phyloP scores from a whole-genome alignment of 1,284 basidiomycete genomes.

The Papiliotrema flavescens region DNA sequence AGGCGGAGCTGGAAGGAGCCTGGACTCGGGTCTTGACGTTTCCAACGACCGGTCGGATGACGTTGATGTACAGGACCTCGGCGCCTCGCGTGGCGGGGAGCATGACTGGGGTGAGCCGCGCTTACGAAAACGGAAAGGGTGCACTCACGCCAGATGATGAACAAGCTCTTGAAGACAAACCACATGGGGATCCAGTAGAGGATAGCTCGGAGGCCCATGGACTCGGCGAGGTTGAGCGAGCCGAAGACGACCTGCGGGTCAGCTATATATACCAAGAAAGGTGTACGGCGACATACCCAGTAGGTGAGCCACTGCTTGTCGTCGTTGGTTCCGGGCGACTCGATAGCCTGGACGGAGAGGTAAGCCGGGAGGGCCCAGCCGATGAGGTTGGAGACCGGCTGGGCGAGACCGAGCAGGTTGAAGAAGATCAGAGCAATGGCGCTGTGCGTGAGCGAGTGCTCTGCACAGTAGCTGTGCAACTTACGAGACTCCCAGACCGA shows the following conservation, averaged over 20 bases:
- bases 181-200: conserved; percentile 60
- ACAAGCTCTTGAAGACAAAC: conserved; percentile 81
- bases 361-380: conserved; percentile 53
- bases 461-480: too few species aligned
- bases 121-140: neutral
- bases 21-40: conserved; percentile 42
- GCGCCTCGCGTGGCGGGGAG: conserved; percentile 60
- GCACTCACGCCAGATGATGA: conserved; percentile 67
- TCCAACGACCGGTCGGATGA: conserved; percentile 66
- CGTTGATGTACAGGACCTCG: conserved; percentile 62
- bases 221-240: conserved; percentile 49
- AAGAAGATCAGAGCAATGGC: conserved; percentile 50
- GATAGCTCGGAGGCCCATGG: conserved; percentile 43
- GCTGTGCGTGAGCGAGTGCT: conserved; percentile 11
- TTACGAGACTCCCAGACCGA: conserved; percentile 67
- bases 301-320: conserved; percentile 53
- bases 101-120: conserved; percentile 28
- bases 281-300: conserved; percentile 41
- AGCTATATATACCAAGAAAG: neutral
- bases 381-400: conserved; percentile 48
- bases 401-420: conserved; percentile 51
- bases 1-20: conserved; percentile 13
- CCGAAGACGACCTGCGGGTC: conserved; percentile 45
- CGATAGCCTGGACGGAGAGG: conserved; percentile 50
- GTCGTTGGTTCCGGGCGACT: conserved; percentile 48